Conservation (phyloP, 1,284 basidiomycete species). For the Ceratobasidium sp. region DNA sequence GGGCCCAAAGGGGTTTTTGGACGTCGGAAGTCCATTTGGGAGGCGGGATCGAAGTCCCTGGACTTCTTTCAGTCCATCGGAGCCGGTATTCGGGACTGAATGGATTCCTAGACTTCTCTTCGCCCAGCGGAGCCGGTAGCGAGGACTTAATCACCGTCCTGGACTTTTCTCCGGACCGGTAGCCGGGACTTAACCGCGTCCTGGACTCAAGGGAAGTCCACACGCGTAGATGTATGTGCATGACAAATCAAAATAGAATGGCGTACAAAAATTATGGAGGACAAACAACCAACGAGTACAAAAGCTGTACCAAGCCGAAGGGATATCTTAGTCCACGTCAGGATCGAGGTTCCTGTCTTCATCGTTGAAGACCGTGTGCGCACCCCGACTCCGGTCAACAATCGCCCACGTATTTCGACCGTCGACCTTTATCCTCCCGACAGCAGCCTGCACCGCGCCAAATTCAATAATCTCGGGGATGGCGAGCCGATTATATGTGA, state of each 20-base stretch:
- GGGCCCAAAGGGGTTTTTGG: background rate
- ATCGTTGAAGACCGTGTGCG: slow-evolving; percentile 19
- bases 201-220: too few relatives aligned
- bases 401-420: slow-evolving; percentile 21
- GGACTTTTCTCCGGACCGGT: background rate
- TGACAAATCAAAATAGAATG: too few relatives aligned
- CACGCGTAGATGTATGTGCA: too few relatives aligned
- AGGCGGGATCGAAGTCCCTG: background rate
- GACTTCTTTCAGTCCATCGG: background rate
- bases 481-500: slow-evolving; percentile 13
- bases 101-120: background rate
- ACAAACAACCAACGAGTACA: background rate
- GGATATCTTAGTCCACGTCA: background rate
- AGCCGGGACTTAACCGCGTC: too few relatives aligned
- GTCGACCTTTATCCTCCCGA: slow-evolving; percentile 4
- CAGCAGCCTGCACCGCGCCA: slow-evolving; percentile 12
- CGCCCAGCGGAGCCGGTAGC: too few relatives aligned
- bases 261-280: too few relatives aligned
- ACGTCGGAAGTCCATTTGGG: background rate
- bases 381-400: slow-evolving; percentile 25
- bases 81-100: background rate
- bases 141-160: too few relatives aligned
- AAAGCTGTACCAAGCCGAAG: background rate
- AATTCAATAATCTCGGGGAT: slow-evolving; percentile 11
- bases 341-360: background rate